Evolutionary conservation across 2,329 filamentous ascomycete genomes (phyloP).

Genomic region (Sporothrix pseudoabietina): DNA sequence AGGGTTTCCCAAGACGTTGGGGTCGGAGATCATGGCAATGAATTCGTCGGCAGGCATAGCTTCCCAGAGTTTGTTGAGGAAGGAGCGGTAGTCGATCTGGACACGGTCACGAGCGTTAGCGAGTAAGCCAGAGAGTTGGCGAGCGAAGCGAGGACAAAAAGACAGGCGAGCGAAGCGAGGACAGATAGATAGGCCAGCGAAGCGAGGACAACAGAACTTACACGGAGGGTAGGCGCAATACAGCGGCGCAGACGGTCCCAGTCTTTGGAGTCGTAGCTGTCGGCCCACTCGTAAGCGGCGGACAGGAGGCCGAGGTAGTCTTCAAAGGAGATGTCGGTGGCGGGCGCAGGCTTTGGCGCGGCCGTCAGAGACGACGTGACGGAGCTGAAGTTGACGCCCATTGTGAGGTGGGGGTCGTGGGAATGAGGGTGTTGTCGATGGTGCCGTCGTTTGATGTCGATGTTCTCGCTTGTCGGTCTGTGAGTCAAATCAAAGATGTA

Average conservation of each 20-base stretch:
- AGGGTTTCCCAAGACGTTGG: conserved; percentile 61
- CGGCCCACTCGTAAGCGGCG: conserved; percentile 63
- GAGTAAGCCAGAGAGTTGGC: not conserved
- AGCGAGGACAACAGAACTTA: conserved; percentile 37
- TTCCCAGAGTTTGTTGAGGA: conserved; percentile 62
- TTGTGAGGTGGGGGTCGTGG: conserved; percentile 23
- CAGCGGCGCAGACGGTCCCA: conserved; percentile 61
- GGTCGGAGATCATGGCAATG: conserved; percentile 60
- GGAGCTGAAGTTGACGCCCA: conserved; percentile 32
- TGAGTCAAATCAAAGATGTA: not conserved
- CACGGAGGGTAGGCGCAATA: conserved; percentile 62
- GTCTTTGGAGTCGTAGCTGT: conserved; percentile 68
- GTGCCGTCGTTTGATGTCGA: not conserved
- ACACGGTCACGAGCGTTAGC: not conserved
- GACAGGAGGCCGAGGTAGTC: conserved; percentile 55
- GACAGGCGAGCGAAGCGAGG: not conserved
- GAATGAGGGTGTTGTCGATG: not conserved
- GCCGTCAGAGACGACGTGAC: conserved; percentile 12
- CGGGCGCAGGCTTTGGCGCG: not conserved
- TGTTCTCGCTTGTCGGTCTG: not conserved
- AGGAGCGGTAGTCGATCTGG: conserved; percentile 70
- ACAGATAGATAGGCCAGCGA: conserved; percentile 12
- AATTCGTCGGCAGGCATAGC: conserved; percentile 64
- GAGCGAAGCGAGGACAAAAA: not conserved
- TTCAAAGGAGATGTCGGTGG: conserved; percentile 32